Conservation (phyloP, 352 stramenopile species). For the Globisporangium nagaii region DNA sequence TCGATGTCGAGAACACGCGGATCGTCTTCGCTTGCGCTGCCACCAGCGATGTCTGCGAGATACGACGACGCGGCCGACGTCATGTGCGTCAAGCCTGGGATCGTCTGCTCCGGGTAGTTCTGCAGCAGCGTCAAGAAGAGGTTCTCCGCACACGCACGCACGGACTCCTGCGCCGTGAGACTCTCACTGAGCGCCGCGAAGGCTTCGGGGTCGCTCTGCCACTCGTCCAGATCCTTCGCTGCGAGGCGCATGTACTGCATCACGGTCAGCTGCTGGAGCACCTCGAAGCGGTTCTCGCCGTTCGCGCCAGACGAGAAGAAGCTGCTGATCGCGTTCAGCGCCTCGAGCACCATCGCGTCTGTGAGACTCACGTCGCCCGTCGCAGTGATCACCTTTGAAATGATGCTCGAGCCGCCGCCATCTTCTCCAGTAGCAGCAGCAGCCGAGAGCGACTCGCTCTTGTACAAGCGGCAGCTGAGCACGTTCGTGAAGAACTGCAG, state of each 20-base stretch:
- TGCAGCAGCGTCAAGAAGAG: slow-evolving; percentile 81
- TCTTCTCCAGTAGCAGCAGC: too few species aligned
- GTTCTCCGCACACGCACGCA: slow-evolving; percentile 77
- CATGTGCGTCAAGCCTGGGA: slow-evolving; percentile 67
- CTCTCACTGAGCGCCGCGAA: slow-evolving; percentile 67
- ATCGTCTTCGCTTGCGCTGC: slow-evolving; percentile 16
- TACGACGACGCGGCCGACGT: slow-evolving; percentile 43
- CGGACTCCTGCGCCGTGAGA: slow-evolving; percentile 70
- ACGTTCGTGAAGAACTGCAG: slow-evolving; percentile 83
- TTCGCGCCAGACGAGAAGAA: slow-evolving; percentile 37
- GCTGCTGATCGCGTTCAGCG: slow-evolving; percentile 35
- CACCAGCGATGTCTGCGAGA: slow-evolving; percentile 31
- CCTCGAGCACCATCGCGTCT: slow-evolving; percentile 75
- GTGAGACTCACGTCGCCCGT: slow-evolving; percentile 66
- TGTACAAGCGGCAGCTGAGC: slow-evolving; percentile 75
- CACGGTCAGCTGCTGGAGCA: slow-evolving; percentile 64
- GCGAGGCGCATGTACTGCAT: slow-evolving; percentile 71
- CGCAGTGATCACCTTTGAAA: slow-evolving; percentile 81
- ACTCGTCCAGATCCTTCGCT: slow-evolving; percentile 57
- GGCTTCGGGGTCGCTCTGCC: slow-evolving; percentile 58
- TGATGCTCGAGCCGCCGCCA: slow-evolving; percentile 30
- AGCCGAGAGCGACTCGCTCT: slow-evolving; percentile 51
- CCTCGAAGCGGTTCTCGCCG: slow-evolving; percentile 34
- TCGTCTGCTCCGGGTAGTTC: slow-evolving; percentile 57
- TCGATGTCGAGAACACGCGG: slow-evolving; percentile 55